phyloP scores from a whole-genome alignment of 208 protist species.

The Tritrichomonas foetus region DNA sequence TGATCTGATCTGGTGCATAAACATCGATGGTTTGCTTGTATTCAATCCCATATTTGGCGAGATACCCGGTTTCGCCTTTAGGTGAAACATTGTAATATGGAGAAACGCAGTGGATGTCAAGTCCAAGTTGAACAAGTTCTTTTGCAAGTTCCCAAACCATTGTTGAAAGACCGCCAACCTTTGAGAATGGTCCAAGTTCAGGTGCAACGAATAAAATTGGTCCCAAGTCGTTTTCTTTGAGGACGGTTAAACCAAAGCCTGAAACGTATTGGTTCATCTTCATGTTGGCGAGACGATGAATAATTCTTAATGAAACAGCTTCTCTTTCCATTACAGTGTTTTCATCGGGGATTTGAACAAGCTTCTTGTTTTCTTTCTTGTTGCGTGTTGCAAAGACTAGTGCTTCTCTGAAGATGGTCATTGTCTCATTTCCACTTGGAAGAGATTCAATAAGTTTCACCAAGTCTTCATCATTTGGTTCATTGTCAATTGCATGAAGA shows the following conservation, averaged over 20 bases:
- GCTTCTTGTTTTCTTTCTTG: no score
- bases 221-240: not conserved
- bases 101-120: not conserved
- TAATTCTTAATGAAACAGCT: no score
- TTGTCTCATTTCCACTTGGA: not conserved
- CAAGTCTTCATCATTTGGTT: not conserved
- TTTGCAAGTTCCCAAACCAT: constrained; percentile 36
- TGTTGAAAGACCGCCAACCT: constrained; percentile 2
- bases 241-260: not conserved
- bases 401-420: not conserved
- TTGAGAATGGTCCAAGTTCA: constrained; percentile 28
- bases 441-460: not conserved
- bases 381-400: not conserved
- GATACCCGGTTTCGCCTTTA: constrained; percentile 25
- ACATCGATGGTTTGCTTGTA: constrained; percentile 6
- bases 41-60: not conserved
- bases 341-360: no score
- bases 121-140: not conserved
- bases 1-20: constrained; percentile 18
- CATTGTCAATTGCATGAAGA: not conserved
- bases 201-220: constrained; percentile 33
- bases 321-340: no score
- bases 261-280: not conserved
- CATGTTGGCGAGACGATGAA: no score
- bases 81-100: constrained; percentile 14